Evolutionary conservation across 139 green algal species (phyloP), one percentile per base, ranked within the genome.

Genomic region (Chlorella sorokiniana): DNA sequence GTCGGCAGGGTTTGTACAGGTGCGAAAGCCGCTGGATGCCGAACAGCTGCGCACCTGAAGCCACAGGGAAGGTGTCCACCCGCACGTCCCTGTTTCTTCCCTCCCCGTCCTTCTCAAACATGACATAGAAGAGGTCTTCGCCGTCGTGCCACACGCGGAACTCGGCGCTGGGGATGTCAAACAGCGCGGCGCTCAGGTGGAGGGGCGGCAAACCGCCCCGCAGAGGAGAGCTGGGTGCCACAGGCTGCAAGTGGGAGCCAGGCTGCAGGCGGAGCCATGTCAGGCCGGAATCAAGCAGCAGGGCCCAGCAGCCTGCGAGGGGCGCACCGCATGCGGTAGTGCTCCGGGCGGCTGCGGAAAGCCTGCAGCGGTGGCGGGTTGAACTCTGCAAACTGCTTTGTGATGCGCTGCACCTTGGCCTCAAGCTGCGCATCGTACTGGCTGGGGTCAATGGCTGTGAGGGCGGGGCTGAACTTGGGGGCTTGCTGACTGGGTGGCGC

Each of bases 31-130:
- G n/a, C n/a, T n/a, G n/a, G n/a, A n/a, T n/a, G n/a, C n/a, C n/a
- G n/a, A n/a, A n/a, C n/a, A 11, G 16, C 31, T 2, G 9, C 62
- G 16, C 65, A 72, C 70, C 23, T 1, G 89, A 94, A 29, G 85
- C 95, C 7, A 97, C 91, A 20, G 94, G 93, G 70, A 98, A 98
- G 8, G 62, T 42, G 54, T 96, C 91, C 37, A 98, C 86, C 8
- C 86, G 82, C 25, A 95, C 84, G 16, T 64, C 54, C 4, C 52
- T 51, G 63, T 78, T 54, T 27, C 70, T 70, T 8, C 70, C 45
- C 23, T 67, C 31, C 2, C 35, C 75, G 42, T 71, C 81, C 88
- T 86, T 91, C 59, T 94, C 85, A 76, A 92, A 95, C 93, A 96
- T 96, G 35, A 92, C 76, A 70, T 93, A 95, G 70, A 90, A 92